Conservation (phyloP, 805 yeast genomes). For the Pichia nanzhaoensis region DNA sequence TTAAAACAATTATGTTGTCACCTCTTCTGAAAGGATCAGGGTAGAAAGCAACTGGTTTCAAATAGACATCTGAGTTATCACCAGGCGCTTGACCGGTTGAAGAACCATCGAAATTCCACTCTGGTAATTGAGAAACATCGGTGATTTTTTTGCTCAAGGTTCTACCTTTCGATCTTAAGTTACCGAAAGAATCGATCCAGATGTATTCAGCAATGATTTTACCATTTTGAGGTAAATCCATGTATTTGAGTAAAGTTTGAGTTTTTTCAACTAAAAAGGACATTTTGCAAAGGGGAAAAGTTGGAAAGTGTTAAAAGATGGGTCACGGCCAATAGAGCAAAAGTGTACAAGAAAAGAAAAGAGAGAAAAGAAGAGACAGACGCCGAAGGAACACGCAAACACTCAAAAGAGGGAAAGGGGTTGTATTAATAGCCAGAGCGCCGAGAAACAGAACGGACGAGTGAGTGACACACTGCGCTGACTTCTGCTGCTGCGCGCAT, state of each 20-base stretch:
- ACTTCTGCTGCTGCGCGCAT: no score
- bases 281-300: background rate
- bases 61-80: conserved; percentile 87
- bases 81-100: conserved; percentile 99
- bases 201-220: conserved; percentile 90
- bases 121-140: conserved; percentile 83
- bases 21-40: conserved; percentile 98
- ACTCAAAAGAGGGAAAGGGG: conserved; percentile 1
- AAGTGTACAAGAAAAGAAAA: background rate
- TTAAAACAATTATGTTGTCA: conserved; percentile 88
- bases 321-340: background rate
- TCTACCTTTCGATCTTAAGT: conserved; percentile 89
- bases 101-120: conserved; percentile 99
- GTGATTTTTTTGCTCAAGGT: conserved; percentile 66
- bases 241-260: conserved; percentile 73
- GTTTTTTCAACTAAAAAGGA: conserved; percentile 51
- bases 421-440: conserved; percentile 1
- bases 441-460: background rate
- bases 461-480: background rate
- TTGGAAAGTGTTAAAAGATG: no score
- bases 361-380: background rate
- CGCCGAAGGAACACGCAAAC: no score
- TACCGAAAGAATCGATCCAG: conserved; percentile 94
- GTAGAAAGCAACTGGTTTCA: conserved; percentile 93
- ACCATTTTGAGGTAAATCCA: conserved; percentile 80